A percentile compares a stretch with the other conserved stretches of the same genome.
Conservation (phyloP, 2,329 filamentous ascomycete species). For the Scedosporium boydii region DNA sequence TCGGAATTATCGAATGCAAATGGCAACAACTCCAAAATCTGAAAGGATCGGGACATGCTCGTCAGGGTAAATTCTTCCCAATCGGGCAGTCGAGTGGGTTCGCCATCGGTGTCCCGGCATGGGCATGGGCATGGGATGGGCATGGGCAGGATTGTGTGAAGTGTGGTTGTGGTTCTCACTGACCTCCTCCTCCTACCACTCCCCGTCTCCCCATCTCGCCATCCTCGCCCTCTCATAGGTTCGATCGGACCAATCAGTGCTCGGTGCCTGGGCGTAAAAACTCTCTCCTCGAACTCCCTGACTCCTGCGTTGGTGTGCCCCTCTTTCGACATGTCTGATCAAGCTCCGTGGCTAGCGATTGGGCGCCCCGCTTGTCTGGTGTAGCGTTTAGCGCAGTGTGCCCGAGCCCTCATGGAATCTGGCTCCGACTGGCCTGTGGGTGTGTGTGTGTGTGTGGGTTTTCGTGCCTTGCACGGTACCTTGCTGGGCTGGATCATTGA, state of each 20-base stretch:
- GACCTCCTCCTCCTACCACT: not conserved
- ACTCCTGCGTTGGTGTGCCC: not conserved
- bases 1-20: not conserved
- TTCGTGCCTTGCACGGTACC: not conserved
- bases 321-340: not conserved
- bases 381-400: not conserved
- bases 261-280: not conserved
- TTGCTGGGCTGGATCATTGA: not conserved
- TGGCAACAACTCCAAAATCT: not conserved
- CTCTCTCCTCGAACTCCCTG: not conserved
- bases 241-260: not conserved
- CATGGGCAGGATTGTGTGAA: not conserved
- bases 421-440: not conserved
- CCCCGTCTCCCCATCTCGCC: too few relatives aligned
- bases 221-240: not conserved
- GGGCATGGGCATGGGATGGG: not conserved
- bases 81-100: not conserved
- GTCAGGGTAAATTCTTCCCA: not conserved
- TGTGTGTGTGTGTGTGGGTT: too few relatives aligned
- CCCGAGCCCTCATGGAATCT: not conserved
- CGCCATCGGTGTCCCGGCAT: not conserved
- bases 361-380: too few relatives aligned
- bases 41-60: not conserved
- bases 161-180: too few relatives aligned
- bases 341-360: too few relatives aligned